Conservation (phyloP, 139 green algal genomes). For the Eudorina sp. region DNA sequence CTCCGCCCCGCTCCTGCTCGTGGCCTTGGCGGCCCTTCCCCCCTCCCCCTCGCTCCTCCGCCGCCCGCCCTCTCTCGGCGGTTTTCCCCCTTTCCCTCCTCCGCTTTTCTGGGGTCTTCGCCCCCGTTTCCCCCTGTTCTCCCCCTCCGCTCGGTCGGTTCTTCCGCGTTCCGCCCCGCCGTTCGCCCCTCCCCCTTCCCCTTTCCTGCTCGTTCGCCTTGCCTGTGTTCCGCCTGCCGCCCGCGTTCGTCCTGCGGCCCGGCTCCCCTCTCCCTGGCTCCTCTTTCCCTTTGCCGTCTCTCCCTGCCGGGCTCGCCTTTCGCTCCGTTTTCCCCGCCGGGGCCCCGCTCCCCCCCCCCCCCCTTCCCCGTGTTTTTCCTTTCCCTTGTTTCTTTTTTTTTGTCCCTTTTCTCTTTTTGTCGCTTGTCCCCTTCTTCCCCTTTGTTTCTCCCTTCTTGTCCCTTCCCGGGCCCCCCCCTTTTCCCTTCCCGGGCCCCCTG, state of each 20-base stretch:
- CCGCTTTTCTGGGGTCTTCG: neutral
- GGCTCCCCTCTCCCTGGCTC: neutral
- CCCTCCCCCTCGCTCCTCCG: no score
- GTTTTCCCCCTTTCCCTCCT: neutral
- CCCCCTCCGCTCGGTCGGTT: neutral
- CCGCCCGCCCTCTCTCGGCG: neutral
- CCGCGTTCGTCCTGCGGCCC: neutral
- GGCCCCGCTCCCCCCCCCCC: no score
- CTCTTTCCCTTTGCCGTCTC: neutral
- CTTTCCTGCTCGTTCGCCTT: neutral
- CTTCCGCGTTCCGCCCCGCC: constrained; percentile 7
- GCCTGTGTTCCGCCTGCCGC: no score
- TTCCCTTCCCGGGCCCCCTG: no score
- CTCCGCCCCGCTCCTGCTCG: neutral
- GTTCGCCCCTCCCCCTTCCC: neutral
- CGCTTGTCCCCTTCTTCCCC: no score
- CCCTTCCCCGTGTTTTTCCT: no score
- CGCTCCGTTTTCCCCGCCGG: neutral
- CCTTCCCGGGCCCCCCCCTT: no score
- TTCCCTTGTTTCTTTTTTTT: neutral
- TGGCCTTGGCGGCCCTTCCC: neutral
- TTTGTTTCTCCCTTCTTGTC: no score
- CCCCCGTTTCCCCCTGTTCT: no score
- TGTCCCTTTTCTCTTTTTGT: no score
- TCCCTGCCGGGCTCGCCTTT: neutral